Base-by-base conservation (phyloP, 2,329 filamentous ascomycete genomes). In the Cytospora mali region DNA sequence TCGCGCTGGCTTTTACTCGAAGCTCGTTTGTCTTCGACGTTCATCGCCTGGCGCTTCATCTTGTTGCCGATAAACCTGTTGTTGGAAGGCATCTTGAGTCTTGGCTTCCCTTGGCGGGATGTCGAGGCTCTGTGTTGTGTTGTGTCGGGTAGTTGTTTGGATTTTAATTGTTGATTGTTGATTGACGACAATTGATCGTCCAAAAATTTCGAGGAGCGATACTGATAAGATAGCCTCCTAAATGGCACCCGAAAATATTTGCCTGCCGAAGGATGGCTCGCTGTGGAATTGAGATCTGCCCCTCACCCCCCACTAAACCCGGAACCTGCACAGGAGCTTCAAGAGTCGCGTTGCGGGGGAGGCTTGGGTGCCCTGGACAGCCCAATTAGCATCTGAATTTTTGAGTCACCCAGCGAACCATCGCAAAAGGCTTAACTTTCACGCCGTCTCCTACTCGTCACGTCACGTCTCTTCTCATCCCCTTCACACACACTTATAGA, bases 11-110 rank as follows among this genome's bases (percentile, higher is more conserved):
- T 80, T 72, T 88, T 88, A 73, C 92, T 90, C 68, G 86, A 86
- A 51, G 84, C 81, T 73, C 89, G 90, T 78, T 97, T 98, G 72
- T 90, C 84, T 69, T 91, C 87, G 64, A 97, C 81, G 72, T 93
- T 90, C 64, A 94, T 84, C 69, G 89, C 82, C 74, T 95, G 85
- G 66, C 95, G 85, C 72, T 88, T 88, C 25, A 91, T 77, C 75
- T 97, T 97, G 78, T 96, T 96, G 65, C 81, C 83, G 1, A 87
- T 75, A 69, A 64, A 52, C 27, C 25, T 29, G 33, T 62, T 61
- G 10, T 28, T 27, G 7, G 63, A 58, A 35, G 51, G 46, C 63
- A 65, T 62, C 9, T 58, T 63, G 23, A 55, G 51, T 27, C 39
- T 50, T 42, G 28, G 16, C 31, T 29, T 27, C 42, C 42, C 13